Conservation (phyloP, 208 protist genomes). For the Crithidia sp. region DNA sequence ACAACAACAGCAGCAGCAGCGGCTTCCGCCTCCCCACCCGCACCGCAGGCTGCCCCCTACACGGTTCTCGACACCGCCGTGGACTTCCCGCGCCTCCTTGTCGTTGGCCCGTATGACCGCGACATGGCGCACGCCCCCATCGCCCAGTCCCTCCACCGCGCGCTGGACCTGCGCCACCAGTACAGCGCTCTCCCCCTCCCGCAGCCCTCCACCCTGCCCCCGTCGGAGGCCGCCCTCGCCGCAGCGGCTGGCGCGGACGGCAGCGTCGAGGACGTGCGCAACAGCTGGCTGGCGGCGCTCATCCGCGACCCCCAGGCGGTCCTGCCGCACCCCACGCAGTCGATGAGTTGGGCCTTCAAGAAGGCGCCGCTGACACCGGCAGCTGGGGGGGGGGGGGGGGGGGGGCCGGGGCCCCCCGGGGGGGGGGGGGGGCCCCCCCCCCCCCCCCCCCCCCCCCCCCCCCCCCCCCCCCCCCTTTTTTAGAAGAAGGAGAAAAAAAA, state of each 20-base stretch:
- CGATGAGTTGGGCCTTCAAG: constrained; percentile 51
- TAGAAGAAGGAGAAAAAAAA: too few relatives aligned
- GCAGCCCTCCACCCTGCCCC: constrained; percentile 3
- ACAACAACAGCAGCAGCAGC: neutral
- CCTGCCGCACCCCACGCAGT: constrained; percentile 37
- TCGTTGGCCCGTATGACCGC: constrained; percentile 71
- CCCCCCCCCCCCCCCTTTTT: too few relatives aligned
- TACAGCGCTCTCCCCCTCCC: constrained; percentile 51
- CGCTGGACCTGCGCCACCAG: constrained; percentile 71
- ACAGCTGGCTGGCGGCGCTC: constrained; percentile 37
- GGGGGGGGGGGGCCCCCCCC: too few relatives aligned
- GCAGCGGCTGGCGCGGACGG: constrained; percentile 12
- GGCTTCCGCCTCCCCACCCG: neutral
- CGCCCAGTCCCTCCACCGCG: constrained; percentile 73
- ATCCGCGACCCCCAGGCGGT: constrained; percentile 40
- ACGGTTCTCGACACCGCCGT: constrained; percentile 69
- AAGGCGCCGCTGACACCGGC: constrained; percentile 2
- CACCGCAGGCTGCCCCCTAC: constrained; percentile 45
- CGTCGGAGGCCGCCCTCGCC: constrained; percentile 6
- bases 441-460: too few relatives aligned
- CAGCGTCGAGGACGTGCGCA: constrained; percentile 22
- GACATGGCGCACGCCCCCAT: constrained; percentile 66
- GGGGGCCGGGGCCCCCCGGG: neutral
- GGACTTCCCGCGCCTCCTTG: constrained; percentile 64
- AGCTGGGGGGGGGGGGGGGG: too few relatives aligned